A percentile compares a stretch with the other conserved stretches of the same genome.
phyloP scores from a whole-genome alignment of 2,329 filamentous ascomycete species.

The Phyllosticta ampelicida region DNA sequence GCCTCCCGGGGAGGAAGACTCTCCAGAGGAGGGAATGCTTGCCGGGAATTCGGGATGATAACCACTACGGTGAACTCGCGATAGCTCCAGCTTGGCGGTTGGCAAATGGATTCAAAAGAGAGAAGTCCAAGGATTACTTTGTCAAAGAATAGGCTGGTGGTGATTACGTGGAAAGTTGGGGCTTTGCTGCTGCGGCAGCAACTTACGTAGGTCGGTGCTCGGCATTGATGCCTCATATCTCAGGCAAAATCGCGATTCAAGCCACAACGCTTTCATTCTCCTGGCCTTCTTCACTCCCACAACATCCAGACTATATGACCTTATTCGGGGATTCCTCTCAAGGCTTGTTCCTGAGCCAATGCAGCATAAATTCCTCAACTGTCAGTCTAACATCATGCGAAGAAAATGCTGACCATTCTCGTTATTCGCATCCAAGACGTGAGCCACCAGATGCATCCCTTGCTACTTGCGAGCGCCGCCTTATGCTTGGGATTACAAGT shows the following conservation, averaged over 20 bases:
- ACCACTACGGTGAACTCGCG: constrained; percentile 8
- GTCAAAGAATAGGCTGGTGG: background rate
- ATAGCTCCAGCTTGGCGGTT: constrained; percentile 1
- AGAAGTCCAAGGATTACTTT: background rate
- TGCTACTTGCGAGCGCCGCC: too few species aligned
- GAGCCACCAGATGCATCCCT: background rate
- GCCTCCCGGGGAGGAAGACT: constrained; percentile 6
- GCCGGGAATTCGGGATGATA: constrained; percentile 10
- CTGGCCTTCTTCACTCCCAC: background rate
- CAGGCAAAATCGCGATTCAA: background rate
- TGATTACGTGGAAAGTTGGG: background rate
- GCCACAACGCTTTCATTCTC: background rate
- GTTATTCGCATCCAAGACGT: background rate
- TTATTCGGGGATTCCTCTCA: background rate
- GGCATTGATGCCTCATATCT: background rate
- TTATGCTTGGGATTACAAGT: background rate
- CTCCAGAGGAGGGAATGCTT: constrained; percentile 2
- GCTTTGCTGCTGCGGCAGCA: background rate
- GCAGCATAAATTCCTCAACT: background rate
- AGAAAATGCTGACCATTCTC: background rate
- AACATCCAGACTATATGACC: background rate
- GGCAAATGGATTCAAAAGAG: background rate
- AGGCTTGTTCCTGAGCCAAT: background rate
- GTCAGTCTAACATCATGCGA: background rate
- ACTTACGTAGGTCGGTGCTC: background rate